These are phyloP conservation scores for Tulasnella sp. DNA, from an alignment of 768 basidiomycete genomes.

Conservation along the genomic window DNA sequence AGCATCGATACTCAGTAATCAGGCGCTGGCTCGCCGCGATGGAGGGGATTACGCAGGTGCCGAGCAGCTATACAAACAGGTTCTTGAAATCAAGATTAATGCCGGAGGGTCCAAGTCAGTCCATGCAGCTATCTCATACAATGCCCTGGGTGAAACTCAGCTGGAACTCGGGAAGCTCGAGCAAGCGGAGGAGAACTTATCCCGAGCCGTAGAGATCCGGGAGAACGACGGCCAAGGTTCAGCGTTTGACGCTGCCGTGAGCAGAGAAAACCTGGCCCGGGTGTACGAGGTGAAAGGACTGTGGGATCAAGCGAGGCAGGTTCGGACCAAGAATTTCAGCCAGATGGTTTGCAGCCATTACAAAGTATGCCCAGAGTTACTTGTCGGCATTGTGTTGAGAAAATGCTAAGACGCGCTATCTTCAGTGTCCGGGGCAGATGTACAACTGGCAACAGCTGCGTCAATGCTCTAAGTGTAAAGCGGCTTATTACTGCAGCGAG, in stretches of 20 bases:
- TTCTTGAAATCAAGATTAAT: constrained; percentile 31
- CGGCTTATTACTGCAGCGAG: background rate
- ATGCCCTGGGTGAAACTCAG: constrained; percentile 36
- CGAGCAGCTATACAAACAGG: constrained; percentile 31
- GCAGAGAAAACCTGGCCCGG: constrained; percentile 35
- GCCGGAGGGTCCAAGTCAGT: constrained; percentile 26
- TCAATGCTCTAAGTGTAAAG: background rate
- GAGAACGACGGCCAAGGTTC: constrained; percentile 21
- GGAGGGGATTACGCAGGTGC: constrained; percentile 30
- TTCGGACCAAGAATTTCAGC: constrained; percentile 28
- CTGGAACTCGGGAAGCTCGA: constrained; percentile 33
- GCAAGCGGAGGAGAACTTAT: constrained; percentile 35
- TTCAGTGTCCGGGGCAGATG: background rate
- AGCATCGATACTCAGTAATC: constrained; percentile 24
- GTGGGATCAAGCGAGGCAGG: constrained; percentile 30
- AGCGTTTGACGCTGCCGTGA: constrained; percentile 33
- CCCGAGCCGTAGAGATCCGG: constrained; percentile 31
- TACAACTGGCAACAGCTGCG: background rate
- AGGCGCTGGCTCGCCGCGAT: constrained; percentile 24
- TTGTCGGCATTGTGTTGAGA: background rate
- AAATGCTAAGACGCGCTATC: background rate
- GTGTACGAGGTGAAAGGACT: constrained; percentile 34
- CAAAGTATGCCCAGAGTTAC: constrained; percentile 23
- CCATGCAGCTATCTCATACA: constrained; percentile 31
- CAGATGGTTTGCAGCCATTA: constrained; percentile 31